phyloP scores from a whole-genome alignment of 176 grass and related monocot species.

The Zea luxurians region DNA sequence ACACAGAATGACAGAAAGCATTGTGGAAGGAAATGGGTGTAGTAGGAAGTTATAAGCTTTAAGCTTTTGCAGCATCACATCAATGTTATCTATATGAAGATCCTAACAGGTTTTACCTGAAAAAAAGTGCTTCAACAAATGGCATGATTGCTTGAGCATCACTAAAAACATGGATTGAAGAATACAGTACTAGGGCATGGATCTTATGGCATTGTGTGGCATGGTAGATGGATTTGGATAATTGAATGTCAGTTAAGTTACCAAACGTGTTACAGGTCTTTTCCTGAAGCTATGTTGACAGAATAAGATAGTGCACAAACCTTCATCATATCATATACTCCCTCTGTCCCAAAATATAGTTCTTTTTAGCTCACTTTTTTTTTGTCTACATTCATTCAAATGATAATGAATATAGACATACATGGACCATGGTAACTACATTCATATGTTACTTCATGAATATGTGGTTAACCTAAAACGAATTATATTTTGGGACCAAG shows the following conservation, averaged over 20 bases:
- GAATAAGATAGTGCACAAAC: slow-evolving; percentile 19
- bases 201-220: not conserved
- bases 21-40: not conserved
- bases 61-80: slow-evolving; percentile 10
- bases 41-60: not conserved
- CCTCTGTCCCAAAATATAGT: no score
- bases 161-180: not conserved
- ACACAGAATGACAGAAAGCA: slow-evolving; percentile 6
- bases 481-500: no score
- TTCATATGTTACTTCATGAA: no score
- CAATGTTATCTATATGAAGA: slow-evolving; percentile 23
- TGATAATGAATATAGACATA: no score
- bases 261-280: not conserved
- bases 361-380: no score
- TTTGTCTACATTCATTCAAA: no score
- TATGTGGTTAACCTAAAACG: no score
- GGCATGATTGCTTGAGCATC: slow-evolving; percentile 3
- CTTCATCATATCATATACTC: not conserved
- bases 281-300: not conserved
- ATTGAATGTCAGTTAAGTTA: slow-evolving; percentile 1
- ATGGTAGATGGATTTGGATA: not conserved
- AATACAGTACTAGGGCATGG: not conserved
- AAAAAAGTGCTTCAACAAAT: not conserved
- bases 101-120: slow-evolving; percentile 1
- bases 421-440: no score